These are phyloP conservation scores for Amphicarpaea edgeworthii DNA, from an alignment of 306 rosid genomes.

Conservation along the genomic window DNA sequence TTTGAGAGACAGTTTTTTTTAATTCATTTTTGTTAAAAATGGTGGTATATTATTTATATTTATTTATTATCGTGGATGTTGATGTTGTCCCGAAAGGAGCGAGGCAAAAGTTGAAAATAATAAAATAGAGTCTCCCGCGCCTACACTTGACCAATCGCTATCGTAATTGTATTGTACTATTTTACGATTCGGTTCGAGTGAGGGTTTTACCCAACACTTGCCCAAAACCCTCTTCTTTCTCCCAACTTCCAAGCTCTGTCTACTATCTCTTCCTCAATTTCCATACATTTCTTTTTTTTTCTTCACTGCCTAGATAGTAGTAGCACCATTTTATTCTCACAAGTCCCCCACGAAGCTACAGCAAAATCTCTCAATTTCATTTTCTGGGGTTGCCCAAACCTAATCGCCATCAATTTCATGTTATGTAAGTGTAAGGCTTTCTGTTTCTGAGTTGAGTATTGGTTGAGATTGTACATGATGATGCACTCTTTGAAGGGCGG, in stretches of 20 bases:
- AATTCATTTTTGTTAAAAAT: too few relatives aligned
- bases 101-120: neutral
- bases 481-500: conserved; percentile 83
- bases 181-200: neutral
- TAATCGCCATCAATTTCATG: conserved; percentile 16
- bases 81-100: neutral
- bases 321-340: neutral
- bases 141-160: conserved; percentile 31
- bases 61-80: too few relatives aligned
- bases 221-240: conserved; percentile 5
- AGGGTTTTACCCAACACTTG: conserved; percentile 33
- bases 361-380: neutral
- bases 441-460: conserved; percentile 40
- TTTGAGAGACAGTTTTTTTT: too few relatives aligned
- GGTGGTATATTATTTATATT: too few relatives aligned
- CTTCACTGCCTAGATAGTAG: neutral
- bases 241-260: neutral
- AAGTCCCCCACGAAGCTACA: too few relatives aligned
- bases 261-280: neutral
- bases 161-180: neutral
- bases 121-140: conserved; percentile 41
- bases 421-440: conserved; percentile 2
- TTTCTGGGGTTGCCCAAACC: conserved; percentile 3
- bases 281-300: neutral
- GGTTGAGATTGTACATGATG: conserved; percentile 42